Evolutionary conservation across 129 eudicot species (phyloP).

Genomic region (Lonicera japonica): DNA sequence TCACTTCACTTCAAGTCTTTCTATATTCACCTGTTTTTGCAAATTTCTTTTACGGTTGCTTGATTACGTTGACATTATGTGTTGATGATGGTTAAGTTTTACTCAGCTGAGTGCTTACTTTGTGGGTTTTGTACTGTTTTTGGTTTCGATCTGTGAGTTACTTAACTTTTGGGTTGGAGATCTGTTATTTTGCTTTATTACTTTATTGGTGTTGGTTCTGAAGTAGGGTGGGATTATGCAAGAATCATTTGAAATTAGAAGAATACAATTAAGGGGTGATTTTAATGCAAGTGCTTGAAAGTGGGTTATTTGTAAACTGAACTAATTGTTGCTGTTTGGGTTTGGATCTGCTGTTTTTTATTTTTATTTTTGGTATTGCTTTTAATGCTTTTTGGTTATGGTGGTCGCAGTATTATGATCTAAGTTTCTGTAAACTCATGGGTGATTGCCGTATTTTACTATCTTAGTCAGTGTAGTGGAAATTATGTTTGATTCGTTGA

Average conservation of each 20-base stretch:
- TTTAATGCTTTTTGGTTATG: not conserved
- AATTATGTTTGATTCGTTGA: too few relatives aligned
- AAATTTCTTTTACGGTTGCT: not conserved
- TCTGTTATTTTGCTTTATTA: not conserved
- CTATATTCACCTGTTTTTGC: not conserved
- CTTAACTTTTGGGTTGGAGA: too few relatives aligned
- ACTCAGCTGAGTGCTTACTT: not conserved
- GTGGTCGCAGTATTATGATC: not conserved
- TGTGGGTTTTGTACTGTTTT: not conserved
- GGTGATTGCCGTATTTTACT: not conserved
- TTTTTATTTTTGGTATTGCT: not conserved
- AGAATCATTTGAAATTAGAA: not conserved
- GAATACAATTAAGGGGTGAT: not conserved
- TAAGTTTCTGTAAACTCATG: not conserved
- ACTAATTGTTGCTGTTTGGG: too few relatives aligned
- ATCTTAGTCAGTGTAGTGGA: not conserved
- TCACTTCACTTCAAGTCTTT: not conserved
- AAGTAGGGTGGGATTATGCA: not conserved
- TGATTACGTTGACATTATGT: too few relatives aligned
- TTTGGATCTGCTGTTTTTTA: not conserved
- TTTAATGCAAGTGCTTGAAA: not conserved
- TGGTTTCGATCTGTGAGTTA: not conserved
- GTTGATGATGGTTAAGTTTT: too few relatives aligned
- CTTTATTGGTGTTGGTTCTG: not conserved
- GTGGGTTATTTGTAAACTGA: not conserved